These are phyloP conservation scores for Hebeloma cylindrosporum DNA, from an alignment of 768 basidiomycete genomes.

Conservation along the genomic window DNA sequence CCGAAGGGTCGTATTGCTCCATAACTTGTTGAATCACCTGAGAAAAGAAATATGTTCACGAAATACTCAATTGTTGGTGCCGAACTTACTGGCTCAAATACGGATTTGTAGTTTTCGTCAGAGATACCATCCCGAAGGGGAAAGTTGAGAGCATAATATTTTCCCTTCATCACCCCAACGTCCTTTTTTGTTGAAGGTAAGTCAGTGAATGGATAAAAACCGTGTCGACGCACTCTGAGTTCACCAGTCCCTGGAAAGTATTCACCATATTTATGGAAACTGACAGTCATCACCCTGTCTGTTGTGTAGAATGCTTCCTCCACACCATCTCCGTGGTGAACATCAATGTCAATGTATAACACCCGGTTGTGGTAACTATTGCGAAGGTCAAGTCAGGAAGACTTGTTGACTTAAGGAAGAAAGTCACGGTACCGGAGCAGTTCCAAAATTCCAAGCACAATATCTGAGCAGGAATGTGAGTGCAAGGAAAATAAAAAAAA, in stretches of 20 bases:
- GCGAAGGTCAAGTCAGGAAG: neutral
- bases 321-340: conserved; percentile 98
- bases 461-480: conserved; percentile 54
- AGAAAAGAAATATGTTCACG: neutral
- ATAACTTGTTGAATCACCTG: conserved; percentile 93
- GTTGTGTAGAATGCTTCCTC: conserved; percentile 99
- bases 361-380: conserved; percentile 91
- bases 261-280: conserved; percentile 99
- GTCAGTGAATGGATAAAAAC: conserved; percentile 1
- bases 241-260: conserved; percentile 99
- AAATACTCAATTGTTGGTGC: neutral
- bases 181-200: conserved; percentile 51
- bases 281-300: conserved; percentile 97
- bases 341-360: conserved; percentile 97
- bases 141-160: conserved; percentile 92
- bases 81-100: conserved; percentile 93
- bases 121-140: conserved; percentile 93
- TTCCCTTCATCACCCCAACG: conserved; percentile 90
- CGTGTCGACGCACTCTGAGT: conserved; percentile 55
- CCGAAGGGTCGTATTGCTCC: conserved; percentile 91
- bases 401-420: neutral
- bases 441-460: conserved; percentile 95
- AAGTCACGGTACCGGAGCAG: conserved; percentile 63
- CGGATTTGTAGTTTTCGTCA: conserved; percentile 91
- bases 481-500: neutral